Evolutionary conservation across 345 rosid species (phyloP), one percentile per base, ranked within the genome.

Genomic region (Salix exigua): DNA sequence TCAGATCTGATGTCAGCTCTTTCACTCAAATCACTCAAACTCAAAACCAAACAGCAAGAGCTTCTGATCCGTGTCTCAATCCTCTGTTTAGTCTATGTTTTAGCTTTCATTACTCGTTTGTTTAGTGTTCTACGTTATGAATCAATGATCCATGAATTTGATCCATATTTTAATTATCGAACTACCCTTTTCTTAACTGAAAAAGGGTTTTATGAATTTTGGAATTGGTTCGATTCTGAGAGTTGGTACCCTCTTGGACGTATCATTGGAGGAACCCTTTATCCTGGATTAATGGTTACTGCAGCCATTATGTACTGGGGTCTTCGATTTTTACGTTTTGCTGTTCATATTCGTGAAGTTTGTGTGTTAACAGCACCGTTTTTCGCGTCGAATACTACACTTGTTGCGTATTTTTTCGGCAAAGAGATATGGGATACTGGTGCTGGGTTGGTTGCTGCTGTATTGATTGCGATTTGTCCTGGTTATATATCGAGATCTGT

Each of bases 151-250:
- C 99, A 96, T 77, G 99, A 96, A 71, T 96, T 96, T 70, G 99
- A 96, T 70, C 99, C 99, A 1, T 96, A 96, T 80, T 96, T 96
- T 86, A 96, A 96, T 79, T 93, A 96, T 79, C 88, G 99, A 8
- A 92, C 97, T 18, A 94, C 98, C 0, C 92, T 92, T 7, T 94
- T 74, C 86, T 77, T 94, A 26, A 94, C 98, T 1, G 73, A 89
- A 77, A 91, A 96, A 48, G 99, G 99, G 2, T 96, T 96, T 70
- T 91, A 91, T 80, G 99, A 96, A 73, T 96, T 96, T 77, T 96
- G 99, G 99, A 96, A 96, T 86, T 96, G 99, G 99, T 96, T 96
- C 77, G 99, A 96, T 48, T 90, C 89, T 7, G 99, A 96, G 88
- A 87, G 92, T 67, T 96, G 99, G 99, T 96, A 96, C 79, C 99